Base-by-base conservation (phyloP, 2,329 filamentous ascomycete genomes). In the Chaetomiaceae sp. region DNA sequence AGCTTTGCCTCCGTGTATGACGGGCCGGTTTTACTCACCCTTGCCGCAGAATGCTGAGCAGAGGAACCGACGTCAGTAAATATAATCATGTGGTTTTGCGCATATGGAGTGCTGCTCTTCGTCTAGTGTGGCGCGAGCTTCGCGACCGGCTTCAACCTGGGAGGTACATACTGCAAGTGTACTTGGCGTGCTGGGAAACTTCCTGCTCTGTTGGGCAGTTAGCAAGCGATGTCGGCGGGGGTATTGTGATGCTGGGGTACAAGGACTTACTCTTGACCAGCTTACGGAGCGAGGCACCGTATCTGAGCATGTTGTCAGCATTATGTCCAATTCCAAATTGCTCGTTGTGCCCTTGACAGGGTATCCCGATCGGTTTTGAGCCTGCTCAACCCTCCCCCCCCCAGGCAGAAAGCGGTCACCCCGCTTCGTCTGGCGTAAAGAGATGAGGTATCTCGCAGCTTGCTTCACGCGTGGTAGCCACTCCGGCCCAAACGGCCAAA, bases 201-300 rank as follows among this genome's bases (percentile, higher is more conserved):
- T 97, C 94, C 87, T 96, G 96, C 89, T 96, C 54, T 58, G 43
- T 13, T 32, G 42, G 13, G 13, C n/a, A 23, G 56, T 57, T 49
- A 56, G 54, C 32, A 44, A 43, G 2, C 8, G 18, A 16, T 18
- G 41, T n/a, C 8, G n/a, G 14, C 14, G 2, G 7, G 16, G 13
- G 32, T 1, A 6, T 3, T 18, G 21, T 21, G n/a, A 18, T 33
- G 40, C 18, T 45, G n/a, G n/a, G n/a, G n/a, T n/a, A n/a, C n/a
- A n/a, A 16, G 10, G 11, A 51, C 54, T 53, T 49, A 56, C 54
- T 96, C 90, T 97, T 97, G 73, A 94, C 87, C 76, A 90, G 91
- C 85, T 97, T 97, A 80, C 91, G 90, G 78, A 97, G 90, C 71
- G 94, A 97, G 74, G 94, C 92, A 91, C 92, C 94, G 79, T 95